Conservation (phyloP, 345 rosid species). For the Erucastrum elatum region DNA sequence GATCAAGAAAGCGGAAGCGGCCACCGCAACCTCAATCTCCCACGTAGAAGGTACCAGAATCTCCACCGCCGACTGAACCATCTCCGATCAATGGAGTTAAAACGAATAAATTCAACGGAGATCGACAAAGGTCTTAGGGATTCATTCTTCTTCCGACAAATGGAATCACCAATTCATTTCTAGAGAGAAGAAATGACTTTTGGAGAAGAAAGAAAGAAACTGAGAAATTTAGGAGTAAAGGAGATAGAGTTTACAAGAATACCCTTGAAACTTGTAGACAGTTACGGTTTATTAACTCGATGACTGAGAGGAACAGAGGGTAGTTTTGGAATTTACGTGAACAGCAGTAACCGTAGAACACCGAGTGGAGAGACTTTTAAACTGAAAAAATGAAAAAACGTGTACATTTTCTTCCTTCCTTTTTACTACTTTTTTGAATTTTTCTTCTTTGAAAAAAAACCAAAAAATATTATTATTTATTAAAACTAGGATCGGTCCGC, state of each 20-base stretch:
- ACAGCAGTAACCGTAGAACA: slow-evolving; percentile 27
- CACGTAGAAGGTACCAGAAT: slow-evolving; percentile 79
- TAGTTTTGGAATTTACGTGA: slow-evolving; percentile 1
- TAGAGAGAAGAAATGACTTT: slow-evolving; percentile 12
- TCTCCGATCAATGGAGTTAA: slow-evolving; percentile 35
- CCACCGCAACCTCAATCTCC: slow-evolving; percentile 79
- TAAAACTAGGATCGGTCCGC: no score
- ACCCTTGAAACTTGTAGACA: slow-evolving; percentile 24
- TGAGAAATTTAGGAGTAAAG: slow-evolving; percentile 15
- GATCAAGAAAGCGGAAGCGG: slow-evolving; percentile 62
- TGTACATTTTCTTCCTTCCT: not conserved
- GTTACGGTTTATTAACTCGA: not conserved
- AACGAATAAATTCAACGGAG: not conserved
- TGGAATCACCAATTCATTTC: slow-evolving; percentile 7
- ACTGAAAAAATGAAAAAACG: not conserved
- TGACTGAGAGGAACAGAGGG: not conserved
- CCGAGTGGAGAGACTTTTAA: slow-evolving; percentile 15
- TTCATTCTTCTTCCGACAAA: not conserved
- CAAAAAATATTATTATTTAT: not conserved
- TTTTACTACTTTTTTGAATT: not conserved
- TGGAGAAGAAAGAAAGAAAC: slow-evolving; percentile 36
- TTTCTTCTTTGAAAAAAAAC: not conserved
- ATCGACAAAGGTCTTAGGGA: slow-evolving; percentile 8
- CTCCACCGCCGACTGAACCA: slow-evolving; percentile 42
- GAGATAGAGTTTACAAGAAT: not conserved